Base-by-base conservation (phyloP, 305 asterid genomes). In the Petunia hybrid region DNA sequence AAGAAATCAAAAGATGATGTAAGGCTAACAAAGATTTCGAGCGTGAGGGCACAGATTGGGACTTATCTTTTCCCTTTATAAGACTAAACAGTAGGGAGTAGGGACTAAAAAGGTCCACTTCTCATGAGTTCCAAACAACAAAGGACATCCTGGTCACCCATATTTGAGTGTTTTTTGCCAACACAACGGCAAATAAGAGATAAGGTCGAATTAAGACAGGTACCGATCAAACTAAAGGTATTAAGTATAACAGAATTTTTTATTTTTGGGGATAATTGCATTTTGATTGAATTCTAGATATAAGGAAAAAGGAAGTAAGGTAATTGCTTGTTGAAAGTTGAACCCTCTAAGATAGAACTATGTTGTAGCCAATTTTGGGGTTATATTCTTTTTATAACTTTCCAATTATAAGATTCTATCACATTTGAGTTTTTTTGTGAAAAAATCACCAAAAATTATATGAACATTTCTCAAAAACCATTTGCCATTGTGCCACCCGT, bases 381-480 rank as follows among this genome's bases (percentile, higher is more conserved):
- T 7, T 41, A 13, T 68, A 42, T n/a, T 8, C 56, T 42, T 55
- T 68, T 68, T 42, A 68, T 68, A 53, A 42, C 75, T 68, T 68
- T 8, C 14, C 56, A 68, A 68, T 68, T 42, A 8, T 42, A n/a
- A 41, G 4, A 45, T 16, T 69, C 59, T 41, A 22, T 35, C 59
- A 22, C 3, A 70, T 16, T 42, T 68, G 56, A 68, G 55, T 67
- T 55, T 4, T 41, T 69, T 69, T 69, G 76, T 43, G 13, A 42
- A 40, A 69, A 36, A 69, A 69, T 42, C 56, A 68, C n/a, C 42
- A 70, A 8, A 22, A 43, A 22, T 8, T 8, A 46, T 5, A 45
- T 4, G 35, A 22, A 5, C 77, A 70, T 45, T 43, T 70, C 22
- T 14, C 22, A 12, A 70, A 16, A 70, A 70, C 4, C 42, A 10